These are phyloP conservation scores for Phytophthora agathidicida DNA, from an alignment of 352 stramenopile species.

Conservation along the genomic window DNA sequence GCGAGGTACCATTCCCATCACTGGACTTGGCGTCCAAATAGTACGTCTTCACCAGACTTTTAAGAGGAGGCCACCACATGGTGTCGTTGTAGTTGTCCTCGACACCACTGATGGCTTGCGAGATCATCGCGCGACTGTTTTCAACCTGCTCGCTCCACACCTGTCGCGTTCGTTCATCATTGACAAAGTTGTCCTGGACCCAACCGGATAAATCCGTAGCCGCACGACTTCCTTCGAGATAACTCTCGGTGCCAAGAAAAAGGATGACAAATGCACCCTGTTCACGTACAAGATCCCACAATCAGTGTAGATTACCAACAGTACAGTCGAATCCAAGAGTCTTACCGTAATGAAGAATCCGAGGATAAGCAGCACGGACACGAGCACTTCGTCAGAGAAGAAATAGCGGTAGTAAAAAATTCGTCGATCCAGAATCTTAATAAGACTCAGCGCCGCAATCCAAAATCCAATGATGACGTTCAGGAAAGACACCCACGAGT, in stretches of 20 bases:
- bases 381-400: constrained; percentile 87
- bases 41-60: constrained; percentile 84
- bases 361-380: constrained; percentile 79
- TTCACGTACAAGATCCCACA: constrained; percentile 1
- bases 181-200: constrained; percentile 89
- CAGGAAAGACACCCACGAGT: constrained; percentile 81
- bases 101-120: constrained; percentile 74
- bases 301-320: not conserved
- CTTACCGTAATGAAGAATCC: constrained; percentile 85
- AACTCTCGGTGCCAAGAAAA: constrained; percentile 85
- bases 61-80: constrained; percentile 89
- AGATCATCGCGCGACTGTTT: constrained; percentile 84
- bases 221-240: constrained; percentile 85
- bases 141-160: constrained; percentile 87
- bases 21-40: constrained; percentile 74
- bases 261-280: constrained; percentile 83
- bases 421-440: constrained; percentile 84
- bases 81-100: constrained; percentile 90
- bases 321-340: not conserved
- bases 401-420: constrained; percentile 92
- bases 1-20: constrained; percentile 58
- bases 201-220: constrained; percentile 75
- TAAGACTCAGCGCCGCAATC: constrained; percentile 64
- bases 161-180: constrained; percentile 82
- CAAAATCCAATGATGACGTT: constrained; percentile 73